Conservation (phyloP, 2,329 filamentous ascomycete genomes). For the Ceratocystis papillata region DNA sequence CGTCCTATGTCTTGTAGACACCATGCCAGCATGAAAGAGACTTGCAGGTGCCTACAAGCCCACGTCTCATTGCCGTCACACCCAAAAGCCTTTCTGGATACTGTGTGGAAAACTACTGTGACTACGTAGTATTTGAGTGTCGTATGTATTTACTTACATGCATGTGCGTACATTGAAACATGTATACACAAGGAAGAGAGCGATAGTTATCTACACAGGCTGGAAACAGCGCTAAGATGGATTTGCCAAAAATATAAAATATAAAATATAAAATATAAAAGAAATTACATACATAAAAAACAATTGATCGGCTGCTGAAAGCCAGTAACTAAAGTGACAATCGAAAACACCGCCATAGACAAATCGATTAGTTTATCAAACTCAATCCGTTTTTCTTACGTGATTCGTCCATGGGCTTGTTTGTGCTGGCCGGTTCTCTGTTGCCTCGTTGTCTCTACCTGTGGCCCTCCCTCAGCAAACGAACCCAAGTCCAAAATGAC, state of each 20-base stretch:
- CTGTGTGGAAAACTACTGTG: neutral
- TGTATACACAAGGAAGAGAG: neutral
- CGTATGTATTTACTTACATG: neutral
- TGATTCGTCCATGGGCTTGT: neutral
- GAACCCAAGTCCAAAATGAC: neutral
- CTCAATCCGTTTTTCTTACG: neutral
- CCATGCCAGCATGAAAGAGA: slow-evolving; percentile 3
- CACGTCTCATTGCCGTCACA: neutral
- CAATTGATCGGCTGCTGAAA: neutral
- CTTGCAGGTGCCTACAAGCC: neutral
- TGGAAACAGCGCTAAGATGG: slow-evolving; percentile 3
- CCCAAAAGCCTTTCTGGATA: neutral
- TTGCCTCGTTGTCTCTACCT: too few species aligned
- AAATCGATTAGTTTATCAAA: too few species aligned
- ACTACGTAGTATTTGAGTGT: neutral
- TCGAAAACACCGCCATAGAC: too few species aligned
- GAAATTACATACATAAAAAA: neutral
- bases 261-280: neutral
- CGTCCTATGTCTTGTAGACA: neutral
- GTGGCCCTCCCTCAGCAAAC: too few species aligned
- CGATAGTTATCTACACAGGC: neutral
- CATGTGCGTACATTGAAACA: neutral
- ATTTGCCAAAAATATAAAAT: neutral
- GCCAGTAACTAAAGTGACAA: neutral
- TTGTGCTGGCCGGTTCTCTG: too few species aligned